phyloP scores from a whole-genome alignment of 2,329 filamentous ascomycete species.

The Pseudophaeomoniella oleicola region DNA sequence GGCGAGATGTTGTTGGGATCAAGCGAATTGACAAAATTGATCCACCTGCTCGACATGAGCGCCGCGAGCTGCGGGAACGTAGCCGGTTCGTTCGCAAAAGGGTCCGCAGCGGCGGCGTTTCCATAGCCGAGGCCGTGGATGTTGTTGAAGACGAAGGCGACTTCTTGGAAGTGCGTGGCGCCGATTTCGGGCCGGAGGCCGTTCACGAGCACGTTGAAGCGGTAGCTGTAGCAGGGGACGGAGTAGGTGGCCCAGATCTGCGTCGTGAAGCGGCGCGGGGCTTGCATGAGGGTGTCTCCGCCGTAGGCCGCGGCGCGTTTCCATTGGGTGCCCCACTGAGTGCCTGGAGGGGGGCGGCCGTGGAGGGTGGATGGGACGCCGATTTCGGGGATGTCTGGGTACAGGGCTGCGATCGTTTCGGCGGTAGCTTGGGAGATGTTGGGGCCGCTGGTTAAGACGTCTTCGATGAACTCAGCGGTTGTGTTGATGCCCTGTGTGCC shows the following conservation, averaged over 20 bases:
- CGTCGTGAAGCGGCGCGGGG: background rate
- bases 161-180: constrained; percentile 42
- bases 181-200: constrained; percentile 25
- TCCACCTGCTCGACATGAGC: constrained; percentile 38
- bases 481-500: constrained; percentile 38
- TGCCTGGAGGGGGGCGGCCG: background rate
- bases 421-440: constrained; percentile 1
- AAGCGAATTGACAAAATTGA: constrained; percentile 31
- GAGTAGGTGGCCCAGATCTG: constrained; percentile 30
- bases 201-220: constrained; percentile 42
- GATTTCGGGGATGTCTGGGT: background rate
- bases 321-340: background rate
- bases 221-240: constrained; percentile 44
- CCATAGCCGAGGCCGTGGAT: constrained; percentile 6
- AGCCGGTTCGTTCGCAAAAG: constrained; percentile 24
- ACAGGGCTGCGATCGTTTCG: background rate
- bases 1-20: constrained; percentile 34
- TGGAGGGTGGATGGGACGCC: background rate
- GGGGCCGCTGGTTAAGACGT: constrained; percentile 1
- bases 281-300: background rate
- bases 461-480: constrained; percentile 14
- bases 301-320: background rate
- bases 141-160: constrained; percentile 42
- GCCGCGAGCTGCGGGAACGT: constrained; percentile 28
- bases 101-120: constrained; percentile 5